Base-by-base conservation (phyloP, 805 yeast genomes). In the Saccharomycopsis schoenii region DNA sequence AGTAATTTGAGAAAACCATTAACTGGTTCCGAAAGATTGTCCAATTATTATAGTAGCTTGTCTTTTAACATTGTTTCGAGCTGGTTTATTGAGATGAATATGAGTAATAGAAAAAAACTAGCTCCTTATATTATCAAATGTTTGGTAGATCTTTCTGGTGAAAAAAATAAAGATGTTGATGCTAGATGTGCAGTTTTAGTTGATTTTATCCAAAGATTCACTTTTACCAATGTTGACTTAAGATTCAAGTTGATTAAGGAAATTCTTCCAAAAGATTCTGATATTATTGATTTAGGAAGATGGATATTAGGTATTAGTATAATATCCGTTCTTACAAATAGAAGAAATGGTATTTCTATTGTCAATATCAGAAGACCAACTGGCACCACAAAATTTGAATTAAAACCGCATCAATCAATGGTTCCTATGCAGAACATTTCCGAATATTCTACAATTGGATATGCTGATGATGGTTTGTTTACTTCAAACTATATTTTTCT, bases 21-120 rank as follows among this genome's bases (percentile, higher is more conserved):
- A 21, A 59, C 62, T 5, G 64, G 57, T 4, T 74, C 74, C 42
- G 66, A 68, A 43, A 76, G 75, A 58, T 80, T 88, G 55, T 77
- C 88, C 0, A 83, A 81, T 57, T 89, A 88, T 68, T 74, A 86
- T 36, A 73, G 81, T 29, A 75, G 83, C 1, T 73, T 86, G 56
- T 87, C 96, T 0, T 88, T 85, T 68, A 79, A 77, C 56, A 87
- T 88, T 2, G 81, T 90, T 29, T 75, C 86, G 1, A 77, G 80
- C 52, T 88, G 96, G 92, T 89, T 84, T 65, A 72, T 89, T 66
- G 81, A 84, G 60, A 79, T 89, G 69, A 77, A 78, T 17, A 62
- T 85, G 62, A 73, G 72, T n/a, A 84, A 84, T 57, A 76, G 96
- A 52, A 77, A 78, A 57, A 76, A 77, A 42, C 67, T 89, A 42